Conservation (phyloP, 139 green algal genomes). For the Picochlorum sp. region DNA sequence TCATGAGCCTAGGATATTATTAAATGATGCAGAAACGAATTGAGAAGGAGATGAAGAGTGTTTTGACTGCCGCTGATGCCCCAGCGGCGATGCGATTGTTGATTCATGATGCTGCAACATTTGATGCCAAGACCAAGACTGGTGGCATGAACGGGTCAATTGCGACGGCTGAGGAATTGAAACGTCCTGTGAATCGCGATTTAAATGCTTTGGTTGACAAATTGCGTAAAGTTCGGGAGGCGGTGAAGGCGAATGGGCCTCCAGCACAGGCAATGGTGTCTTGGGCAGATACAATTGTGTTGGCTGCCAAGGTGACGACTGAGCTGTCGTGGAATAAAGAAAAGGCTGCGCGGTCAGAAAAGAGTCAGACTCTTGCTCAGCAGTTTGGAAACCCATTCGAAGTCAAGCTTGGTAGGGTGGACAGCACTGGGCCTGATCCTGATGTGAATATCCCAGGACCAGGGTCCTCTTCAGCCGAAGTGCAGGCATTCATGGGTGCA, state of each 20-base stretch:
- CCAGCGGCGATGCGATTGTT: conserved; percentile 43
- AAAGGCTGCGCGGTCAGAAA: conserved; percentile 2
- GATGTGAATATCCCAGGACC: conserved; percentile 25
- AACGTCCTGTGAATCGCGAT: conserved; percentile 53
- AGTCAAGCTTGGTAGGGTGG: conserved; percentile 51
- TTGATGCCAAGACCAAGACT: conserved; percentile 52
- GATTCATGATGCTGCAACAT: conserved; percentile 64
- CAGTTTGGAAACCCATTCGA: conserved; percentile 3
- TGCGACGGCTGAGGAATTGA: conserved; percentile 56
- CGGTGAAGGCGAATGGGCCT: conserved; percentile 43
- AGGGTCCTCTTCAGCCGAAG: conserved; percentile 32
- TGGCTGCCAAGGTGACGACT: conserved; percentile 36
- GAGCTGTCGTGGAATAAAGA: not conserved
- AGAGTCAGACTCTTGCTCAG: not conserved
- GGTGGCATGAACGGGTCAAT: conserved; percentile 73
- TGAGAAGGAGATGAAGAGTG: conserved; percentile 33
- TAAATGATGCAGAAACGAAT: not conserved
- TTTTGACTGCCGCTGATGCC: conserved; percentile 46
- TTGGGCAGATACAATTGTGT: conserved; percentile 54
- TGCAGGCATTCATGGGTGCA: conserved; percentile 29
- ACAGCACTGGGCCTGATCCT: conserved; percentile 24
- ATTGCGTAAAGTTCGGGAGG: conserved; percentile 46
- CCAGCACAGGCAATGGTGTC: conserved; percentile 42
- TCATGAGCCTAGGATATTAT: too few species aligned
- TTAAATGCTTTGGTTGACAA: conserved; percentile 49